Evolutionary conservation across 225 moss, liverwort and hornwort genomes (phyloP), one percentile per base, ranked within the genome.

Genomic region (Sphagnum tenellum): DNA sequence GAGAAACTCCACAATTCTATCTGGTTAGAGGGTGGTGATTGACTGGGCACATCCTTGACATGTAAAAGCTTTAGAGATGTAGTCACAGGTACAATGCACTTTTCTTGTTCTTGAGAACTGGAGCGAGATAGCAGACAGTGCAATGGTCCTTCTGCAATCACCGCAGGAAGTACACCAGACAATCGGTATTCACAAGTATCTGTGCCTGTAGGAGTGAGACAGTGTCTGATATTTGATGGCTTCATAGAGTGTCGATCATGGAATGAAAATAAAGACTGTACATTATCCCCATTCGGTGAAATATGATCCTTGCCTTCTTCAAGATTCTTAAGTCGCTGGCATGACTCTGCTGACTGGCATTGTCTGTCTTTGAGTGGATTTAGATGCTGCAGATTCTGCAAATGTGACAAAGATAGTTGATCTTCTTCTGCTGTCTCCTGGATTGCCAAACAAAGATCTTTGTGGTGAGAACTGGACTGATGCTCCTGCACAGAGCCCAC

Each of bases 281-380:
- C 56, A 56, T 79, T 74, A 64, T 79, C 71, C 13, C 79, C 82
- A 53, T 76, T 66, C 5, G 76, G 72, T 50, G 79, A 79, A 58
- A 74, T 75, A 76, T 79, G 77, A 69, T 77, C 67, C 8, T 83
- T 76, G 72, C 77, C 79, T 69, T 79, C 82, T 55, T 79, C 74
- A 47, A 83, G 54, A 65, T 69, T 69, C 12, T 83, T 83, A 47
- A 70, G 71, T 44, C 74, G 74, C 83, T 69, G 77, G 47, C 61
- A 45, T 13, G 74, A 69, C 64, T 69, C 69, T 9, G 69, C 14
- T 63, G 63, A 64, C 56, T 71, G 70, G 13, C 48, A 67, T 46
- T 63, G 74, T 44, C 59, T 57, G 46, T 72, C 74, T 59, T 46
- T 68, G 48, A 65, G 10, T 46, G 62, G 70, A 64, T 56, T 68